These are phyloP conservation scores for Linum trigynum DNA, from an alignment of 345 rosid species.

Conservation along the genomic window DNA sequence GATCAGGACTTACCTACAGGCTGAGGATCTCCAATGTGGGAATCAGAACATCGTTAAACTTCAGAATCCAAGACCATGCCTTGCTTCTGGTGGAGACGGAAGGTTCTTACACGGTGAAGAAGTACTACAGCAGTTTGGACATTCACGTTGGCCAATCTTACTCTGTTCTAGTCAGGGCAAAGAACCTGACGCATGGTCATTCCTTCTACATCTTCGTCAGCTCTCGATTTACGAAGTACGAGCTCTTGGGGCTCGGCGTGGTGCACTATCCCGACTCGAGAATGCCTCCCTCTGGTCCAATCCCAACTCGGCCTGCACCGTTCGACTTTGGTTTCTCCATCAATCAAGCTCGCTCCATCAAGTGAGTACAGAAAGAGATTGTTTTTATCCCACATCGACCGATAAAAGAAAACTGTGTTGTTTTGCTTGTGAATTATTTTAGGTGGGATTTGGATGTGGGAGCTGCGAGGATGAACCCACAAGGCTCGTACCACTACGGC, in stretches of 20 bases:
- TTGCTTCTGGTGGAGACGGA: conserved; percentile 3
- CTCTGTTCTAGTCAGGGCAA: background rate
- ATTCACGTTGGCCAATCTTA: conserved; percentile 2
- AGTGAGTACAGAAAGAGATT: background rate
- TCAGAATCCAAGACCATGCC: background rate
- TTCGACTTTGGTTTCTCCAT: conserved; percentile 34
- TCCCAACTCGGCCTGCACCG: conserved; percentile 19
- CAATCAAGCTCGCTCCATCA: conserved; percentile 35
- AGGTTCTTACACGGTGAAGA: conserved; percentile 1
- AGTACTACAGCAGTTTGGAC: conserved; percentile 4
- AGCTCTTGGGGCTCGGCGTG: conserved; percentile 22
- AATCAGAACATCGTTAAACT: background rate
- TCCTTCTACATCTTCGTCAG: conserved; percentile 38
- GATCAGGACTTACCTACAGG: background rate
- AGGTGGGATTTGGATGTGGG: conserved; percentile 4
- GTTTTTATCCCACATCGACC: background rate
- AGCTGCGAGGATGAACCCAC: conserved; percentile 3
- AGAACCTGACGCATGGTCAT: background rate
- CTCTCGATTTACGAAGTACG: conserved; percentile 25
- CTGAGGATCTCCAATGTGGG: conserved; percentile 1
- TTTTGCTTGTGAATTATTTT: background rate
- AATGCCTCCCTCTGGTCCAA: conserved; percentile 15
- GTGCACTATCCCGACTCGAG: conserved; percentile 27
- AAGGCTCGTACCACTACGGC: background rate
- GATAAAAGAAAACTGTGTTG: background rate